Evolutionary conservation across 768 basidiomycete genomes (phyloP), one percentile per base, ranked within the genome.

Genomic region (Panaeolus papilionaceus): DNA sequence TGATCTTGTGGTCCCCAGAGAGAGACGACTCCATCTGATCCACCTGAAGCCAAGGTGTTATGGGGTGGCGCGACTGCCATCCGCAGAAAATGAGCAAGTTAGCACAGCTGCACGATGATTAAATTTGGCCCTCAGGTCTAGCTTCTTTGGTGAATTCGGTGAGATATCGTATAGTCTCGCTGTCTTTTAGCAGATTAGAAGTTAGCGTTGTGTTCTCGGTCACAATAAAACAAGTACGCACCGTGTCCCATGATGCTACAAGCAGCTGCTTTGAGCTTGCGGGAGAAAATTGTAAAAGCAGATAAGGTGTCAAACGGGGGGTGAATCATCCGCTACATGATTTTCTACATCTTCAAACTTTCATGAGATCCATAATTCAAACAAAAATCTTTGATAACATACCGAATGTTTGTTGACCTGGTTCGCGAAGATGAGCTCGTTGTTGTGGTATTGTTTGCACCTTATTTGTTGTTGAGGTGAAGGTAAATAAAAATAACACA

Each of bases 1-100:
- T 98, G 65, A 96, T 92, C 71, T 92, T 91, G 79, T 96, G 95
- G 75, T 99, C 97, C 97, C 97, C 97, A 99, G 67, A 99, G 90
- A 0, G 95, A 95, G 49, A 99, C 94, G 1, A 92, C 92, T 0
- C 91, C 91, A 77, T 99, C 97, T 0, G 95, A 97, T 42, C 97
- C 97, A 2, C 91, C 96, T 0, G 96, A 96, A 0, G 95, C 95
- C 72, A 99, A 98, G 0, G 97, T 98, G 77, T 95, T 96, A 81
- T 90, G 90, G 86, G 85, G 81, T 0, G 97, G 85, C 95, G 66
- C 87, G 86, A 5, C 79, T 80, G 0, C 82, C 84, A 67, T 92
- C 90, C n/a, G 74, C 71, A 1, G 83, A 84, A 76, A 94, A 99
- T 64, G 88, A 83, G 69, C 92, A 92, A 1, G 92, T 86, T 16